Percentiles rank a stretch among this genome's conserved stretches.
Conservation (phyloP, 2,329 filamentous ascomycete species). For the Eurotiales sp. region DNA sequence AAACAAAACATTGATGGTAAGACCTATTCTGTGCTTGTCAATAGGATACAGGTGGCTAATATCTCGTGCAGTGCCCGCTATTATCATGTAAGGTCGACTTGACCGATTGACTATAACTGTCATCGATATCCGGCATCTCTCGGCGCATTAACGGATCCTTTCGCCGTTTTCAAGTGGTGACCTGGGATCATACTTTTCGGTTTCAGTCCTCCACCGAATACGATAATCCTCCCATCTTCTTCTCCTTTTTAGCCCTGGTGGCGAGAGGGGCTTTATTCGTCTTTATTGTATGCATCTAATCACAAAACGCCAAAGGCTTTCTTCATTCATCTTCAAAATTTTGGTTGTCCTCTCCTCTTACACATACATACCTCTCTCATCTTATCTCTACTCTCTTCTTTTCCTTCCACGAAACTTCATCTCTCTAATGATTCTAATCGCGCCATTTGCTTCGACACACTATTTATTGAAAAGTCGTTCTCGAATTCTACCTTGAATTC, state of each 20-base stretch:
- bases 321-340: neutral
- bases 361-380: neutral
- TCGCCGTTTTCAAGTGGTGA: neutral
- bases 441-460: neutral
- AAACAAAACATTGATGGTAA: slow-evolving; percentile 90
- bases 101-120: neutral
- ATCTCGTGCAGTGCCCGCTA: slow-evolving; percentile 38
- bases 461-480: neutral
- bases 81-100: slow-evolving; percentile 43
- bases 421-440: neutral
- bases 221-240: slow-evolving; percentile 4
- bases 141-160: slow-evolving; percentile 6
- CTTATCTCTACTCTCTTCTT: slow-evolving; percentile 8
- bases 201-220: neutral
- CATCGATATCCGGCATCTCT: slow-evolving; percentile 4
- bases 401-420: neutral
- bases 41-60: slow-evolving; percentile 5
- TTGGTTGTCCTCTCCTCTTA: neutral
- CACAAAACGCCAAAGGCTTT: neutral
- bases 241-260: slow-evolving; percentile 14
- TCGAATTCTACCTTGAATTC: neutral
- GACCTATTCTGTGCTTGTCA: slow-evolving; percentile 21
- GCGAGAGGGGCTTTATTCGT: slow-evolving; percentile 8
- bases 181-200: too few species aligned
- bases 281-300: slow-evolving; percentile 10